Base-by-base conservation (phyloP, 805 yeast species). In the Blastobotrys chiropterorum region DNA sequence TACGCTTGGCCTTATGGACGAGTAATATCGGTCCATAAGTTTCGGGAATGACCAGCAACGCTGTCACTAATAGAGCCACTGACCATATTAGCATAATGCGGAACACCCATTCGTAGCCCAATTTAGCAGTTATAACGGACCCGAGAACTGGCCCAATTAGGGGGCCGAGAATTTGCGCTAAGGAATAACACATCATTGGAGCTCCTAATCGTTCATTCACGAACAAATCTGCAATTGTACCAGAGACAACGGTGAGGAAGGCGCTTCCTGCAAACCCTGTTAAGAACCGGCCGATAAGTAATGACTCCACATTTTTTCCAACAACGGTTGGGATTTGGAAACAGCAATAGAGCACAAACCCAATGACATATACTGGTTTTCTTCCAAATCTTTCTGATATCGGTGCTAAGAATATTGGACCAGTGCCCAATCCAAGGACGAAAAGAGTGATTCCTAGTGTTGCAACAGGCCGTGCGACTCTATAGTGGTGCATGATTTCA, bases 111-210 rank as follows among this genome's bases (percentile, higher is more conserved):
- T 83, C 74, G 80, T 85, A 85, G 45, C 77, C 72, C 15, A 79
- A 72, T 15, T 78, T 80, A 21, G 80, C 81, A 44, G 82, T 79
- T 22, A 81, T 72, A 53, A 78, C 79, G 2, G 84, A 82, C n/a
- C 81, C 70, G 3, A 82, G 70, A 3, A 83, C 64, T 0, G 90
- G 90, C 0, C 88, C 88, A 19, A 83, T 60, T 0, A 82, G 76
- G 0, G 95, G 95, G 49, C 95, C 95, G 63, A 83, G 73, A 60
- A 87, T 81, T 19, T 94, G 90, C 11, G 90, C 86, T 51, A 85
- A 67, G 65, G 90, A 83, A 69, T 85, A 86, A n/a, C 82, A 67
- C 2, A 86, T 79, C 82, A 86, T 79, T n/a, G 95, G 90, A 2
- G 82, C 59, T 14, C 89, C 85, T 62, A 82, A 69, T 63, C 81